Conservation (phyloP, 2,329 filamentous ascomycete species). For the Aspergillus alliaceus region DNA sequence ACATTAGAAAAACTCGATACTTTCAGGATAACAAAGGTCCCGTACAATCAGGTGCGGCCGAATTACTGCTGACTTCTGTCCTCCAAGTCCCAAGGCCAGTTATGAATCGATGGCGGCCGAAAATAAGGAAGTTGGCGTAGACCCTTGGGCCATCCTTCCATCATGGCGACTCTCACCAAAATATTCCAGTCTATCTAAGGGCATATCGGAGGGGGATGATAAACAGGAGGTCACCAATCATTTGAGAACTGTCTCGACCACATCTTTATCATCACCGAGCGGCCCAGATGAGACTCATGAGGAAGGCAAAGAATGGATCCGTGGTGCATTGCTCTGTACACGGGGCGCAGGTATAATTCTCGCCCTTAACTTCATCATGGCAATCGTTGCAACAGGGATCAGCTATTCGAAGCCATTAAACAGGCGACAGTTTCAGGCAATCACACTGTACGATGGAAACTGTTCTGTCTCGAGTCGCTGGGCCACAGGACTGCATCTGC, state of each 20-base stretch:
- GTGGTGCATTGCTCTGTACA: not conserved
- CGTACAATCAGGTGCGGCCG: too few relatives aligned
- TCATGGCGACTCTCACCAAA: not conserved
- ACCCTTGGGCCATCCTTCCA: not conserved
- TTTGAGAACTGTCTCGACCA: not conserved
- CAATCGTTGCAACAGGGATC: not conserved
- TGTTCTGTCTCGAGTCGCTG: constrained; percentile 10
- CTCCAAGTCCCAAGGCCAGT: too few relatives aligned
- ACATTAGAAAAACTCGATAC: not conserved
- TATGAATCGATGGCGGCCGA: not conserved
- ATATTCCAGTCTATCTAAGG: not conserved
- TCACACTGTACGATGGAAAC: constrained; percentile 7
- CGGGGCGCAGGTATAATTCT: not conserved
- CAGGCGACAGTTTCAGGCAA: not conserved
- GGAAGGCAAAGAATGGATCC: not conserved
- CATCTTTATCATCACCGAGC: not conserved
- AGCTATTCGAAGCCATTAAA: not conserved
- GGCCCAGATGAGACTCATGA: not conserved
- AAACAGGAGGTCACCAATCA: not conserved
- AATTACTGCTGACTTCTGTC: too few relatives aligned
- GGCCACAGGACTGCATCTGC: constrained; percentile 39
- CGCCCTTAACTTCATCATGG: not conserved
- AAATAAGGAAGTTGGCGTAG: not conserved
- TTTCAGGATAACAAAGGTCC: not conserved
- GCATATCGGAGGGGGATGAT: not conserved